Evolutionary conservation across 805 yeast genomes (phyloP).

Genomic region (Starmerella gropengiesseri): DNA sequence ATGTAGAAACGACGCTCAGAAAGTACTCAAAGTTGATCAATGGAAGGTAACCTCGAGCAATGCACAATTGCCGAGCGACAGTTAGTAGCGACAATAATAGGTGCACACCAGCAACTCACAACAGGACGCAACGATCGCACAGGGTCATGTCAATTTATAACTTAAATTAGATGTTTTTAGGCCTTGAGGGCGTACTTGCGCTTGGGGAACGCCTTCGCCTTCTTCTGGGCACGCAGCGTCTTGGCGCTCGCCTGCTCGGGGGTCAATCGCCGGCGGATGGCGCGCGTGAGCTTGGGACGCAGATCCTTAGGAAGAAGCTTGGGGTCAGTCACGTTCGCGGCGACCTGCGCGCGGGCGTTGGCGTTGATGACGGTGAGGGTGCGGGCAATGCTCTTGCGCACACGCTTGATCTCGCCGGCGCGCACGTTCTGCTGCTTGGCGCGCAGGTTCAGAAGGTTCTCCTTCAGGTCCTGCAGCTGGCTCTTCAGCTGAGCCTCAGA

Average conservation of each 20-base stretch:
- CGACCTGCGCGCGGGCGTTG: slow-evolving; percentile 90
- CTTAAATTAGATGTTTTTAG: slow-evolving; percentile 33
- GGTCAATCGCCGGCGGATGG: slow-evolving; percentile 94
- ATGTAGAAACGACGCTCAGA: too few relatives aligned
- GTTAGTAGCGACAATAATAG: too few relatives aligned
- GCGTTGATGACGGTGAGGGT: slow-evolving; percentile 94
- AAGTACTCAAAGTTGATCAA: too few relatives aligned
- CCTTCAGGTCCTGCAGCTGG: slow-evolving; percentile 91
- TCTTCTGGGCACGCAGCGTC: slow-evolving; percentile 87
- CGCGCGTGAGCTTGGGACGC: slow-evolving; percentile 99
- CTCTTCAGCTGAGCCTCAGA: slow-evolving; percentile 92
- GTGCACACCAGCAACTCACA: too few relatives aligned
- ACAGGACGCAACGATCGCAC: too few relatives aligned
- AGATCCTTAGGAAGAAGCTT: slow-evolving; percentile 96
- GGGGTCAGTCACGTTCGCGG: slow-evolving; percentile 76
- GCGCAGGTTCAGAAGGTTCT: slow-evolving; percentile 89
- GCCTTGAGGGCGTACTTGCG: slow-evolving; percentile 98
- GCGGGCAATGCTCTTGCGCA: slow-evolving; percentile 97
- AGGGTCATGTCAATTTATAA: slow-evolving; percentile 6
- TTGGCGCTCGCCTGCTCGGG: slow-evolving; percentile 67
- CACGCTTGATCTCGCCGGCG: slow-evolving; percentile 90
- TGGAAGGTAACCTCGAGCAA: too few relatives aligned
- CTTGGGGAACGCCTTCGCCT: slow-evolving; percentile 91
- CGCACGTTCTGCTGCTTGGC: slow-evolving; percentile 59
- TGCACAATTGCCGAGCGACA: too few relatives aligned